These are phyloP conservation scores for Ganoderma leucocontextum DNA, from an alignment of 1,284 basidiomycete genomes.

Conservation along the genomic window DNA sequence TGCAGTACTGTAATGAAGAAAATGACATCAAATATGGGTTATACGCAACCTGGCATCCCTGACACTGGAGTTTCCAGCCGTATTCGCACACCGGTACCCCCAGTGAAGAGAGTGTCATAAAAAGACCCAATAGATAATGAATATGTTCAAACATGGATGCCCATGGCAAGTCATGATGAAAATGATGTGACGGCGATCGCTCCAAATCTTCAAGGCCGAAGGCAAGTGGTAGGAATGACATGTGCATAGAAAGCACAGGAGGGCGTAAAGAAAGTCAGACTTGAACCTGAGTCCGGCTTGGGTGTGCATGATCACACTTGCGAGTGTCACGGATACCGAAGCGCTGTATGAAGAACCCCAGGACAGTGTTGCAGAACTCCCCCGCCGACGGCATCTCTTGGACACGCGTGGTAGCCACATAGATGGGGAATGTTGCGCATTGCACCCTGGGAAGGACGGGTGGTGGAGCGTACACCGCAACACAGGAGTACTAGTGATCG, in stretches of 20 bases:
- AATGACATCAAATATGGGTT: too few species aligned
- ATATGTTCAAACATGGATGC: background rate
- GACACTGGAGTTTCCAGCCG: too few species aligned
- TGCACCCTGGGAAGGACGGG: background rate
- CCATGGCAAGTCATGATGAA: background rate
- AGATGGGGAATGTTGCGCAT: background rate
- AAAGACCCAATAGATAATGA: too few species aligned
- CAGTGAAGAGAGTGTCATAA: too few species aligned
- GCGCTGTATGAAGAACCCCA: background rate
- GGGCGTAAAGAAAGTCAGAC: background rate
- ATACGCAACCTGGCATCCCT: too few species aligned
- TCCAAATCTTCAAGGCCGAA: background rate
- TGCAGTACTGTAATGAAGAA: too few species aligned
- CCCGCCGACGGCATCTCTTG: background rate
- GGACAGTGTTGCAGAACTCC: background rate
- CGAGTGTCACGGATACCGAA: constrained; percentile 1
- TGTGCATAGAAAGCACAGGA: background rate
- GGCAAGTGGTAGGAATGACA: background rate
- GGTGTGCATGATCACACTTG: background rate
- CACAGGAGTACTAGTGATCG: background rate
- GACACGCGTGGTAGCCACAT: background rate
- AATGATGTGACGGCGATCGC: background rate
- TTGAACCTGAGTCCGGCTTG: background rate
- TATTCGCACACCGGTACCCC: too few species aligned
- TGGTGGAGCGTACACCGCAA: background rate